Evolutionary conservation across 2,329 filamentous ascomycete genomes (phyloP), one percentile per base, ranked within the genome.

Genomic region (Triangularia verruculosa): DNA sequence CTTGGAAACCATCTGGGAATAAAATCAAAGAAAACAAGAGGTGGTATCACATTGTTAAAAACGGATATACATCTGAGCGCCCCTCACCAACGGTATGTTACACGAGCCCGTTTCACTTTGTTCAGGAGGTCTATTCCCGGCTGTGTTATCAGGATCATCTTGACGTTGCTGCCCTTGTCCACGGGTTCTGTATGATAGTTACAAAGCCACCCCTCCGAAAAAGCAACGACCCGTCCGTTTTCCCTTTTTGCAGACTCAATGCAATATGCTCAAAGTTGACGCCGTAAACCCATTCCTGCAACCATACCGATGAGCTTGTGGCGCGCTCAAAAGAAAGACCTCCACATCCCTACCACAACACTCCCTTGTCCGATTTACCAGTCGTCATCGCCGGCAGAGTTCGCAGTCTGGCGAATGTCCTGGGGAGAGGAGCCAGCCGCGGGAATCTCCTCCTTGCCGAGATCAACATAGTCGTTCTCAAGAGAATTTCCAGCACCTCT

Each of bases 241-340:
- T 68, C 68, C 69, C 66, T 61, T 68, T 67, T 68, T 66, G 68
- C 69, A 70, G 66, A 69, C 66, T 71, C 64, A 70, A 72, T 72
- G 68, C 68, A 70, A 70, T 66, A 71, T 70, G 69, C 69, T 67
- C 69, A 71, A 70, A 68, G 66, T 67, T 69, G 70, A 72, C 70
- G 70, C 70, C 70, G 64, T 69, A 65, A 64, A 68, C 69, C 70
- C 70, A 70, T 70, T 65, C 70, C 63, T 67, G 59, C 65, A 68
- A 68, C 62, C 66, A 59, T 61, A 62, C 56, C 55, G 55, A 34
- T 64, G 66, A 65, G 62, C 64, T 65, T 69, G 69, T 68, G 65
- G 63, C 64, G 62, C 65, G 66, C 64, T 59, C 65, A 64, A 68
- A 65, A 59, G 51, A 68, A 70, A 59, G 27, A 59, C 15, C 39